Evolutionary conservation across 805 yeast species (phyloP), one percentile per base, ranked within the genome.

Genomic region (Candida nitratophila): DNA sequence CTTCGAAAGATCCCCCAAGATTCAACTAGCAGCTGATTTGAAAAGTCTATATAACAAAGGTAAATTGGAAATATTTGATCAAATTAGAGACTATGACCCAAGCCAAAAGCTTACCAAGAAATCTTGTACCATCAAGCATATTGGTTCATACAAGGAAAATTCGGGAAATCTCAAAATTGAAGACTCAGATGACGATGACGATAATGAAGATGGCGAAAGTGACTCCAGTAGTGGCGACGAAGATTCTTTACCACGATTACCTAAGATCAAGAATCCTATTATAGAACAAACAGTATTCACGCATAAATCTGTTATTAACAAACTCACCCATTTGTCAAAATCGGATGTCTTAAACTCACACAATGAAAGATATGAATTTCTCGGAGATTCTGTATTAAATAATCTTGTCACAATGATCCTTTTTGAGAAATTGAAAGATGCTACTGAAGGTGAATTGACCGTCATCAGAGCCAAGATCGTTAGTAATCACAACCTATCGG

Each of bases 351-450:
- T 83, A 22, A 66, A 71, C 42, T 67, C 81, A 2, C 90, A 87
- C 53, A 86, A 91, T 60, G 97, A 90, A 68, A 71, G 96, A 41
- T 68, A 89, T 20, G 98, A 91, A 65, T 91, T 88, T 57, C 66
- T 87, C 37, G 98, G 98, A 15, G 98, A 91, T 65, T 81, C 97
- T 1, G 76, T 88, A 19, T 66, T 91, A 47, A 85, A 86, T 56
- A 75, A 74, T 43, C 68, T 82, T n/a, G 79, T 85, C 43, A 83
- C 96, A 0, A 66, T 75, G 46, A 71, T 90, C 36, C 69, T 87
- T 16, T 88, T 73, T 54, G 70, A 76, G 24, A 63, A 73, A 44
- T 85, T 83, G 53, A 93, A 95, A 0, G 64, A 71, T 37, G 82
- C 81, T 37, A 68, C 79, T 21, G 98, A 93, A 69, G 98, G 98